Conservation (phyloP, 192 early-diverging fungal species). For the Mortierella antarctica region DNA sequence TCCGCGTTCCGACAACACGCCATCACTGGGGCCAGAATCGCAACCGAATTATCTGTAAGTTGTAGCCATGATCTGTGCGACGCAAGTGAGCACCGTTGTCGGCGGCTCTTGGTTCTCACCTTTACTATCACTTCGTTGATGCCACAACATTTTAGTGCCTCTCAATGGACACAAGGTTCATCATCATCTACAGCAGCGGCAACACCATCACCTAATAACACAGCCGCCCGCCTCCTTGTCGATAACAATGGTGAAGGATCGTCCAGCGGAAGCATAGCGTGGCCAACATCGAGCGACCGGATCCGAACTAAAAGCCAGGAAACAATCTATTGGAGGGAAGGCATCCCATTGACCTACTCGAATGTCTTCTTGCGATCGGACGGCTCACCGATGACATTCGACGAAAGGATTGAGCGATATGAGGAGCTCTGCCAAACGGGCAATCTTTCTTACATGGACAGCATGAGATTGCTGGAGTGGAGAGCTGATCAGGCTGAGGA, state of each 20-base stretch:
- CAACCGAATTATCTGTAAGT: too few species aligned
- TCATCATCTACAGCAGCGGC: neutral
- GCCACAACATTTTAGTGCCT: neutral
- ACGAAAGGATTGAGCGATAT: constrained; percentile 26
- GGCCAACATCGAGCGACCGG: neutral
- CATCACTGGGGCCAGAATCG: too few species aligned
- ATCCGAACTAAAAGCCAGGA: constrained; percentile 10
- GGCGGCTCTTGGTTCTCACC: neutral
- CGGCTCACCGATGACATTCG: constrained; percentile 20
- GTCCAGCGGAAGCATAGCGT: neutral
- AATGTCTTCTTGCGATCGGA: constrained; percentile 31
- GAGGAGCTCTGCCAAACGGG: constrained; percentile 3
- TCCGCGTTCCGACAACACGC: too few species aligned
- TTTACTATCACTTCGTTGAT: neutral
- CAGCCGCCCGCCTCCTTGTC: neutral
- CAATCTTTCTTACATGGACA: constrained; percentile 26
- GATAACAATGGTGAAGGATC: constrained; percentile 17
- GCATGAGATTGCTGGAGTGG: constrained; percentile 17
- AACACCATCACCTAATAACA: neutral
- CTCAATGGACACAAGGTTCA: constrained; percentile 6
- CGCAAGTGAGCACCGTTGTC: neutral
- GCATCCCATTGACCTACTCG: constrained; percentile 20
- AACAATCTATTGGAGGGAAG: constrained; percentile 25
- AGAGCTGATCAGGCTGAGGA: constrained; percentile 3
- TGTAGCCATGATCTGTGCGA: too few species aligned